These are phyloP conservation scores for Pyricularia sp. DNA, from an alignment of 2,329 filamentous ascomycete genomes.

Conservation along the genomic window DNA sequence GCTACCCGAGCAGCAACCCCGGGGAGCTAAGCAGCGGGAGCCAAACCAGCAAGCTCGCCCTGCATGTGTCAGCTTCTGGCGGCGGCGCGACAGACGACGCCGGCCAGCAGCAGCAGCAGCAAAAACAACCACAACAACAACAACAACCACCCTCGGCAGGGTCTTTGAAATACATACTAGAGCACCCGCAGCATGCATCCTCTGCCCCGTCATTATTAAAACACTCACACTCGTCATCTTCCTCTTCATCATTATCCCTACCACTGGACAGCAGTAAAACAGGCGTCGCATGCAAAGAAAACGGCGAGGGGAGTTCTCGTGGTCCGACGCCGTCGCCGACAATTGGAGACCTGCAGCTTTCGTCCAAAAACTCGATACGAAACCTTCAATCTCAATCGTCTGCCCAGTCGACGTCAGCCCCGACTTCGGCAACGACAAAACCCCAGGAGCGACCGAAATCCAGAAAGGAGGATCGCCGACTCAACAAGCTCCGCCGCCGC, in stretches of 20 bases:
- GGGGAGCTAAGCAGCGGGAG: neutral
- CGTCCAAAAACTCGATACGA: neutral
- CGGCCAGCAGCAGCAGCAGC: neutral
- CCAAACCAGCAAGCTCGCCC: neutral
- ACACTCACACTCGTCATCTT: neutral
- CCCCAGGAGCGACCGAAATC: neutral
- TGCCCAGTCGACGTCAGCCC: neutral
- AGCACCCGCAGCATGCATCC: neutral
- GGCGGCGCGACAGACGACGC: neutral
- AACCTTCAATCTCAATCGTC: neutral
- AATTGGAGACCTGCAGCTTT: neutral
- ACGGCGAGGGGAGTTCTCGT: neutral
- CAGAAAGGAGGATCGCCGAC: slow-evolving; percentile 4
- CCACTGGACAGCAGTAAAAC: neutral
- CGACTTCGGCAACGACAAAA: neutral
- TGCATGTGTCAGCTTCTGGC: neutral
- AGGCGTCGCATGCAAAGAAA: neutral
- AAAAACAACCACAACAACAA: neutral
- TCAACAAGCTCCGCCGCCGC: slow-evolving; percentile 7
- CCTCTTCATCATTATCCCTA: neutral
- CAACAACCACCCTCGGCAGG: neutral
- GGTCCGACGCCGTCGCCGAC: neutral
- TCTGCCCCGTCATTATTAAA: neutral
- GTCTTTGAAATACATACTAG: neutral
- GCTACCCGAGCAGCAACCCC: neutral